Conservation (phyloP, 1,284 basidiomycete genomes). For the Fomitopsis palustris region DNA sequence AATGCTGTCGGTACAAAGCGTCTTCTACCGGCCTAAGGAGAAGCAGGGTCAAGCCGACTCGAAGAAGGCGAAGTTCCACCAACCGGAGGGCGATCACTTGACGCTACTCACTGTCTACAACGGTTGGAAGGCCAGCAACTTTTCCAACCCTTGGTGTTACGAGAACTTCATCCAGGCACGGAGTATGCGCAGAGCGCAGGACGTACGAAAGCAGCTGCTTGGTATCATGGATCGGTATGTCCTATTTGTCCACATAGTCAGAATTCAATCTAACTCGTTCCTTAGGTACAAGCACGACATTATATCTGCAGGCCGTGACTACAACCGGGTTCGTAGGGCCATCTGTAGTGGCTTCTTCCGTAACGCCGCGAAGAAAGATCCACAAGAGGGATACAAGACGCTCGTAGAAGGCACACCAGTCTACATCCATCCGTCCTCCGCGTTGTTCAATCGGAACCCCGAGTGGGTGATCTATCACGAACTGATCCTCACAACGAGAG, state of each 20-base stretch:
- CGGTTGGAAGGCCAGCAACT: conserved; percentile 95
- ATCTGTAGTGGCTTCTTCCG: conserved; percentile 98
- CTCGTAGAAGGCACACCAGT: conserved; percentile 97
- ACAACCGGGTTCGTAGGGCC: conserved; percentile 89
- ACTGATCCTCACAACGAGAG: conserved; percentile 71
- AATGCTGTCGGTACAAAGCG: conserved; percentile 95
- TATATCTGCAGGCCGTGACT: conserved; percentile 87
- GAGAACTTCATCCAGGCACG: conserved; percentile 98
- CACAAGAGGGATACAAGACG: conserved; percentile 93
- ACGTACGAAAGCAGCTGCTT: conserved; percentile 94
- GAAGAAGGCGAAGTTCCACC: conserved; percentile 98
- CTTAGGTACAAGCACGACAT: conserved; percentile 93
- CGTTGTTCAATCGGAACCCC: conserved; percentile 91
- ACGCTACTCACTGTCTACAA: conserved; percentile 97
- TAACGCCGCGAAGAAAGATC: conserved; percentile 95
- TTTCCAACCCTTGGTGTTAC: conserved; percentile 95
- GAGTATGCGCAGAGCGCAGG: conserved; percentile 96
- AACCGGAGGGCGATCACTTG: conserved; percentile 96
- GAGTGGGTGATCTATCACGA: conserved; percentile 82
- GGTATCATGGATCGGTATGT: conserved; percentile 97
- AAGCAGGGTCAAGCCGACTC: conserved; percentile 99
- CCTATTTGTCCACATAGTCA: not conserved
- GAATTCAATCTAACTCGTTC: conserved; percentile 12
- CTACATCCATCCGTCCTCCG: conserved; percentile 96
- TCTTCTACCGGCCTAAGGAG: conserved; percentile 98